Evolutionary conservation across 768 basidiomycete genomes (phyloP), one percentile per base, ranked within the genome.

Genomic region (Pisolithus orientalis): DNA sequence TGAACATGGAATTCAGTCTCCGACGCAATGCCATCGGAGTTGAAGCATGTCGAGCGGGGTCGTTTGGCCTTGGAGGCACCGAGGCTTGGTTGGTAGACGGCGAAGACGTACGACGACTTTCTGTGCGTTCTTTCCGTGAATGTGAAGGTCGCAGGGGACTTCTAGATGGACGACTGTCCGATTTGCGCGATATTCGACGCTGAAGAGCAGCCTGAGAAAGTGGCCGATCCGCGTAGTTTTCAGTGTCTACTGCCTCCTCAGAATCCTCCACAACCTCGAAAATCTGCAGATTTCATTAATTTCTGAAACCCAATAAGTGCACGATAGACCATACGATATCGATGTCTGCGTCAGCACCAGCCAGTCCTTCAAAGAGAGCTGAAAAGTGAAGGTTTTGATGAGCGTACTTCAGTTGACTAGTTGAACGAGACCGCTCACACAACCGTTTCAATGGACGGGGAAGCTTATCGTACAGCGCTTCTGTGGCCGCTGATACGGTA

Each of bases 321-420:
- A 17, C 31, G 39, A 50, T 13, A 16, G 32, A 50, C 81, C 34
- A 17, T 62, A 90, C 89, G 6, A 82, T 79, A 57, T 86, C 84
- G 52, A 94, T 92, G 59, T 90, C 86, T 4, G 78, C 73, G 53
- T 76, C 82, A 2, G 80, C 75, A 2, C 90, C 88, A n/a, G 76
- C 81, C 13, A 92, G 66, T 9, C 86, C 85, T 57, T 94, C 91
- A 53, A 94, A 84, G 44, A 92, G 73, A 21, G 83, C 90, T 94
- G 58, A 28, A 51, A 39, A 5, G 11, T 11, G 39, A 38, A 10
- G 3, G 40, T 56, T 21, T 21, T 11, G 49, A 16, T 31, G 14
- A 52, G 37, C 25, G 0, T 37, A 9, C 2, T 28, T 27, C 14
- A 45, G 44, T 16, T 11, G 31, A 49, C 21, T 2, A 7, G 48